These are phyloP conservation scores for Phytophthora syringae DNA, from an alignment of 352 stramenopile species.

Conservation along the genomic window DNA sequence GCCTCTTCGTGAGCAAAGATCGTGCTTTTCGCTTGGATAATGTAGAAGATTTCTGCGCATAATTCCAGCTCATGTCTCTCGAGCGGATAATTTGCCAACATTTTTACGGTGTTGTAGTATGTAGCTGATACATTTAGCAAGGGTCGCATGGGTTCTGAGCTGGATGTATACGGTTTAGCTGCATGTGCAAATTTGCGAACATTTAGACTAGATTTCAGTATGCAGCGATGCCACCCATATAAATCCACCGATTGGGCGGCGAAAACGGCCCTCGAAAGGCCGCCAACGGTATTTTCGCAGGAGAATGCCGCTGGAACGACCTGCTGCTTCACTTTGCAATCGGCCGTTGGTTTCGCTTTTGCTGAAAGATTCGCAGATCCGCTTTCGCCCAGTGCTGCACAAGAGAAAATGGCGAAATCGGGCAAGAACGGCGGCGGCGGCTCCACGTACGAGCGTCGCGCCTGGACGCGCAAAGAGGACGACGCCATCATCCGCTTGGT, in stretches of 20 bases:
- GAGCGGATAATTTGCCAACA: conserved; percentile 6
- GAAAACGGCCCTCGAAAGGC: conserved; percentile 33
- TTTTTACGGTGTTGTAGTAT: background rate
- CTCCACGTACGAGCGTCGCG: conserved; percentile 82
- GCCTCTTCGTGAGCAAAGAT: conserved; percentile 18
- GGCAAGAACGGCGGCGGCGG: conserved; percentile 45
- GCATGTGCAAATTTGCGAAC: background rate
- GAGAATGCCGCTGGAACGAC: conserved; percentile 16
- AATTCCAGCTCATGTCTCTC: background rate
- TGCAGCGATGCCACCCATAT: background rate
- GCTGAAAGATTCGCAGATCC: conserved; percentile 43
- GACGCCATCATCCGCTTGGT: conserved; percentile 86
- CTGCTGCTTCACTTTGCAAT: conserved; percentile 9
- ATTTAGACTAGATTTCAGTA: conserved; percentile 6
- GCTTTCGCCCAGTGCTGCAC: conserved; percentile 13
- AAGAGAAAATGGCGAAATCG: conserved; percentile 62
- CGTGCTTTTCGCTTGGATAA: conserved; percentile 7
- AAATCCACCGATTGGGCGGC: background rate
- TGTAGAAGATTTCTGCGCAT: conserved; percentile 24
- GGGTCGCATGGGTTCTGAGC: background rate
- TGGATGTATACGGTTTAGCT: too few relatives aligned
- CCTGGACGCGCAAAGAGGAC: conserved; percentile 88
- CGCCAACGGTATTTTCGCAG: conserved; percentile 36
- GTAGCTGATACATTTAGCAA: background rate
- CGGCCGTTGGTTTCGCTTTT: conserved; percentile 27